Evolutionary conservation across 441 rosid genomes (phyloP), one percentile per base, ranked within the genome.

Genomic region (Viola pubescens): DNA sequence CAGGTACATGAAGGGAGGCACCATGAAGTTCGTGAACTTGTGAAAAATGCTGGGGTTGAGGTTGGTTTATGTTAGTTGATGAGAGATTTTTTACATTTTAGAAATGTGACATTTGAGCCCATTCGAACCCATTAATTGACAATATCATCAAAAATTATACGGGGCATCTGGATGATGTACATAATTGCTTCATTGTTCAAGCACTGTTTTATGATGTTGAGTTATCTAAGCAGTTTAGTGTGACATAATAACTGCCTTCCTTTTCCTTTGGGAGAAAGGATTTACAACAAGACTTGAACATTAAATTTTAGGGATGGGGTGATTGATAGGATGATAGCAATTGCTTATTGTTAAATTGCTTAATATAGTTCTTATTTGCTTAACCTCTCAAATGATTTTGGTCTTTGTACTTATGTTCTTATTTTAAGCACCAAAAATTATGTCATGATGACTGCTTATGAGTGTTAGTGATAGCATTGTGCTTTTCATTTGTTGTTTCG

Each of bases 1-100:
- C 77, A 88, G 98, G 96, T 91, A 78, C 91, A 88, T 61, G 95
- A 91, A 79, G 96, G 98, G 55, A 85, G 95, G 70, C 89, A 87
- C 68, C 98, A 89, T 54, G 97, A 89, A 78, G 94, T 91, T 49
- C 82, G 95, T 58, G 98, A 89, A 81, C 79, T 91, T 60, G 85
- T 91, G 71, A 91, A 91, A 79, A 80, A 81, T 71, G 89, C 90
- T n/a, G 94, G 94, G 66, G 87, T 91, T 73, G 82, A 87, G 95
- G 97, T 85, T 70, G 73, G 88, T 61, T 78, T 79, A 53, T 43
- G 48, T 71, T 13, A 51, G 61, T 14, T 37, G 41, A 64, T 48
- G 41, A 7, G 19, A 65, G 11, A 42, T 61, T 60, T 59, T 58
- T 58, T 65, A 47, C 54, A 38, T 62, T 7, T 54, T 9, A 34